Percentiles rank a stretch among this genome's conserved stretches.
Conservation (phyloP, 352 stramenopile genomes). For the Peronosclerospora sorghi region DNA sequence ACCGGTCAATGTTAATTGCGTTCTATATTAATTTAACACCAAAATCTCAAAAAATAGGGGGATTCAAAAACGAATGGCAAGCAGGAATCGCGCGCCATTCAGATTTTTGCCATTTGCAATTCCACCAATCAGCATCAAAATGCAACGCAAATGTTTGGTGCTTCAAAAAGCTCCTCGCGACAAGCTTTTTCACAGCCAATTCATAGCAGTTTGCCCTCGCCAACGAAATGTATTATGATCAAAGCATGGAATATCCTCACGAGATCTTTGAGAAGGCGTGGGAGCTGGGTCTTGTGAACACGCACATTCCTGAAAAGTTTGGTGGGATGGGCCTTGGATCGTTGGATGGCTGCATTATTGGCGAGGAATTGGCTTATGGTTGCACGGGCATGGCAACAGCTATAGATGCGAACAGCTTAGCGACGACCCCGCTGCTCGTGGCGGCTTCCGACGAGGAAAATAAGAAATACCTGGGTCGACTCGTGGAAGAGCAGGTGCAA, state of each 20-base stretch:
- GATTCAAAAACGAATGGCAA: too few species aligned
- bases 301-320: slow-evolving; percentile 79
- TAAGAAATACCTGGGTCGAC: slow-evolving; percentile 78
- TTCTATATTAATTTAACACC: too few species aligned
- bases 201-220: slow-evolving; percentile 84
- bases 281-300: slow-evolving; percentile 83
- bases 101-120: slow-evolving; percentile 27
- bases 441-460: slow-evolving; percentile 72
- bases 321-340: slow-evolving; percentile 70
- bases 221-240: slow-evolving; percentile 72
- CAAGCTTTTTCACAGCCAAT: too few species aligned
- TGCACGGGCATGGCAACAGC: slow-evolving; percentile 88
- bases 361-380: slow-evolving; percentile 84
- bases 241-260: slow-evolving; percentile 78
- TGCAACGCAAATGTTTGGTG: too few species aligned
- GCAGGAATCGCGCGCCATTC: too few species aligned
- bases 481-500: slow-evolving; percentile 75
- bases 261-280: slow-evolving; percentile 85
- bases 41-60: too few species aligned
- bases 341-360: slow-evolving; percentile 79
- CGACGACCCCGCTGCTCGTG: slow-evolving; percentile 73
- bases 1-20: too few species aligned
- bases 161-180: too few species aligned
- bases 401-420: slow-evolving; percentile 84
- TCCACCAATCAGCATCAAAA: slow-evolving; percentile 74